phyloP scores from a whole-genome alignment of 1,284 basidiomycete genomes.

The Fomes fomentarius region DNA sequence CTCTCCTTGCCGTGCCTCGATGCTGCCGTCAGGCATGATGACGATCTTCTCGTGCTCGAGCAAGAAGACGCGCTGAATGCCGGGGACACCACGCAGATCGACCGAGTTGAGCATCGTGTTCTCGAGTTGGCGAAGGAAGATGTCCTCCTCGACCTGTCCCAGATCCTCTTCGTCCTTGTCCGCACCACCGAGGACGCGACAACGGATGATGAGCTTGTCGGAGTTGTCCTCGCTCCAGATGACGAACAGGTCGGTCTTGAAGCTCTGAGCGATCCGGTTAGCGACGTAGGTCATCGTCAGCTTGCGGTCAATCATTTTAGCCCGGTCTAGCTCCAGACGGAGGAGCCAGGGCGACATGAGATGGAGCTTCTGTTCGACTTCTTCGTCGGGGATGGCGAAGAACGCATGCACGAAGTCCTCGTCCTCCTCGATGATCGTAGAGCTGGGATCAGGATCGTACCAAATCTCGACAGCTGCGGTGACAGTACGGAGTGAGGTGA shows the following conservation, averaged over 20 bases:
- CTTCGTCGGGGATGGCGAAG: slow-evolving; percentile 99
- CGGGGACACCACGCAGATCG: slow-evolving; percentile 89
- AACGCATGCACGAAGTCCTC: slow-evolving; percentile 96
- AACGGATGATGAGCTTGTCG: slow-evolving; percentile 96
- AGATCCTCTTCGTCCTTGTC: slow-evolving; percentile 91
- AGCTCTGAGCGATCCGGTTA: slow-evolving; percentile 90
- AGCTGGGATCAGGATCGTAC: slow-evolving; percentile 94
- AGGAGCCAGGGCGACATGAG: slow-evolving; percentile 97
- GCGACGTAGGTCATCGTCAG: slow-evolving; percentile 97
- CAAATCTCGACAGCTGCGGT: slow-evolving; percentile 97
- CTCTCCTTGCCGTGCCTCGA: slow-evolving; percentile 55
- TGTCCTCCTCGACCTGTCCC: slow-evolving; percentile 86
- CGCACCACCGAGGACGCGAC: slow-evolving; percentile 87
- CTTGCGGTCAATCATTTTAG: slow-evolving; percentile 98
- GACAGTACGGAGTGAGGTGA: slow-evolving; percentile 93
- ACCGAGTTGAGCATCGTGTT: slow-evolving; percentile 98
- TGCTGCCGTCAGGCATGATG: slow-evolving; percentile 66
- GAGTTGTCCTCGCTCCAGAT: slow-evolving; percentile 99
- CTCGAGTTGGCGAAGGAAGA: slow-evolving; percentile 95
- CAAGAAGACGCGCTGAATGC: slow-evolving; percentile 94
- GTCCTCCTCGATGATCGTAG: slow-evolving; percentile 97
- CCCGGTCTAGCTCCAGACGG: slow-evolving; percentile 95
- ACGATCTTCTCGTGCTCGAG: slow-evolving; percentile 84
- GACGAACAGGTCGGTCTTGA: slow-evolving; percentile 96
- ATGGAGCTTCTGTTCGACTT: slow-evolving; percentile 89